phyloP scores from a whole-genome alignment of 2,329 filamentous ascomycete species.

The Penicillium digitatum region DNA sequence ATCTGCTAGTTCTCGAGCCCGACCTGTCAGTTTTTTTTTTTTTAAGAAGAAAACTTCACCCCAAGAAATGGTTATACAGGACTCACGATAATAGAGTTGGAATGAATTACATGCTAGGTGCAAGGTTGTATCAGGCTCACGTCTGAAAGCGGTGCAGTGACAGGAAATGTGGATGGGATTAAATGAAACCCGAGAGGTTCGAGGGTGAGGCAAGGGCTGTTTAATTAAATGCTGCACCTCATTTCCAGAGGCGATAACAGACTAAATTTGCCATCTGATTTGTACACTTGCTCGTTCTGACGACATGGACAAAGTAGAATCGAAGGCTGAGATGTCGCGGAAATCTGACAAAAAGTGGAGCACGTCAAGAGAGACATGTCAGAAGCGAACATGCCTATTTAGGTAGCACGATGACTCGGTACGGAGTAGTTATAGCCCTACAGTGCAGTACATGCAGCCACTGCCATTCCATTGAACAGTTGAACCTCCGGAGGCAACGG shows the following conservation, averaged over 20 bases:
- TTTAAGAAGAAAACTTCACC: not conserved
- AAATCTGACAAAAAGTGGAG: conserved; percentile 5
- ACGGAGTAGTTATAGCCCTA: too few relatives aligned
- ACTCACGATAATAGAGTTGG: not conserved
- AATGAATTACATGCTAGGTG: conserved; percentile 2
- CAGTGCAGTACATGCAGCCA: not conserved
- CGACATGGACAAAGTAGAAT: not conserved
- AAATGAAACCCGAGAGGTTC: conserved; percentile 2
- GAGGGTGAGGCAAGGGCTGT: conserved; percentile 9
- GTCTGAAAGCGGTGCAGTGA: conserved; percentile 7
- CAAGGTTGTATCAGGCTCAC: conserved; percentile 4
- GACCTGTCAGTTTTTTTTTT: not conserved
- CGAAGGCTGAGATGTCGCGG: not conserved
- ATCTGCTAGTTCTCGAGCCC: not conserved
- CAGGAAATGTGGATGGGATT: not conserved
- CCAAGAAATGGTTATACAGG: not conserved
- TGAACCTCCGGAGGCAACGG: not conserved
- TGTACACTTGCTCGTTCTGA: not conserved
- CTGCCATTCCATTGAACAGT: conserved; percentile 2
- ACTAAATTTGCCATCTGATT: not conserved
- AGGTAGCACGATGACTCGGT: too few relatives aligned
- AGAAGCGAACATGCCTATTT: not conserved
- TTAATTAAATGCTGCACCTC: conserved; percentile 9
- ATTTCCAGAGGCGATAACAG: not conserved
- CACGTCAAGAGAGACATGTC: conserved; percentile 6